Evolutionary conservation across 257 asterid genomes (phyloP).

Genomic region (Lycium barbarum): DNA sequence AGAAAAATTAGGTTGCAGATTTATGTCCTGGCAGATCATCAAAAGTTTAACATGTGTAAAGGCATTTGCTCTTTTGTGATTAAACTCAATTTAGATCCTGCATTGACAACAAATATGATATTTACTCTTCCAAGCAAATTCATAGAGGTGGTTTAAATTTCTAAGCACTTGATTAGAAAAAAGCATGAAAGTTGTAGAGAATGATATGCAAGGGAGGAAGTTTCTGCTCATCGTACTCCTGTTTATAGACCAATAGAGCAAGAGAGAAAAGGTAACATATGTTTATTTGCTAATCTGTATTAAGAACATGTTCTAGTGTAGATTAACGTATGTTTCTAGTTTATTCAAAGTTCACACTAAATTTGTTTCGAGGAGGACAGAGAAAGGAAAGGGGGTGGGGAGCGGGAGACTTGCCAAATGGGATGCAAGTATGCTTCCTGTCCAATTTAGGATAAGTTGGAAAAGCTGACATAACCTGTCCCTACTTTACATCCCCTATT

Average conservation of each 20-base stretch:
- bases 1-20: constrained; percentile 12
- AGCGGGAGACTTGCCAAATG: not conserved
- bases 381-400: not conserved
- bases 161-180: too few relatives aligned
- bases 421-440: not conserved
- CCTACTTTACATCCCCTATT: not conserved
- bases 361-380: not conserved
- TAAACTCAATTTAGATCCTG: not conserved
- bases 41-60: not conserved
- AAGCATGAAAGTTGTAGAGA: constrained; percentile 2
- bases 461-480: not conserved
- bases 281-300: not conserved
- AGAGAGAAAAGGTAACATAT: not conserved
- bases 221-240: not conserved
- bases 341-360: not conserved
- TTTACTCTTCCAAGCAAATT: not conserved
- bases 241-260: constrained; percentile 3
- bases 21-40: not conserved
- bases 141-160: too few relatives aligned
- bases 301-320: not conserved
- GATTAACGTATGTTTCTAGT: not conserved
- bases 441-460: not conserved
- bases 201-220: constrained; percentile 8
- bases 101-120: not conserved
- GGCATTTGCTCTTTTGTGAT: not conserved